Evolutionary conservation across 2,329 filamentous ascomycete genomes (phyloP), one percentile per base, ranked within the genome.

Genomic region (Dactylonectria macrodidyma): DNA sequence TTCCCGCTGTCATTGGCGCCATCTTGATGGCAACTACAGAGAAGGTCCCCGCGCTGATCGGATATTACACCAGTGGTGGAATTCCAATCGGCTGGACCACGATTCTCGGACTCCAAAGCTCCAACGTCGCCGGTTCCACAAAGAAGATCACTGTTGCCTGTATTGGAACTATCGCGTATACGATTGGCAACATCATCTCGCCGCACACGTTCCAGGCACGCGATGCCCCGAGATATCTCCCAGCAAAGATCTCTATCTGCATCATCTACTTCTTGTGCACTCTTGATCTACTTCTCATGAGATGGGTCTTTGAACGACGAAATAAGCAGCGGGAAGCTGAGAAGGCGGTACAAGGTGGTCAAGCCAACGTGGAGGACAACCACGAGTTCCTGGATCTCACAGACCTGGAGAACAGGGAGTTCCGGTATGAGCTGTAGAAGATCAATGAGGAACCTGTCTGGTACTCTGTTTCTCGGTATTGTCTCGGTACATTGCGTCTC

Each of bases 41-140:
- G 26, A 73, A 71, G 41, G 68, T 73, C 12, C 70, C 70, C 3
- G 71, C 70, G 3, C 54, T 73, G 0, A 61, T 73, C 26, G 71
- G 71, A 4, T 73, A 73, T 50, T 73, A 73, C 51, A 71, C 68
- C 0, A 73, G 34, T 8, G 70, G 70, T 34, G 70, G 70, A 1
- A 73, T 73, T 6, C 71, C 71, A 1, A 73, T 73, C 16, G 71
- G 71, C 2, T 73, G 70, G 70, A 73, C 71, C 0, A 73, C 71
- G 3, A 73, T 73, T 36, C 68, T 73, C 2, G 71, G 71, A 6
- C 64, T 73, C 2, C 70, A 73, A 8, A 70, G 66, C 22, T 73
- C 71, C 1, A 73, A 73, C 9, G 71, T 73, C 0, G 71, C 71
- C 2, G 70, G 71, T 0, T 73, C 70, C 8, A 73, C 71, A 1